A percentile compares a stretch with the other conserved stretches of the same genome.
Evolutionary conservation across 148 eudicot genomes (phyloP).

Genomic region (Selenicereus undatus): DNA sequence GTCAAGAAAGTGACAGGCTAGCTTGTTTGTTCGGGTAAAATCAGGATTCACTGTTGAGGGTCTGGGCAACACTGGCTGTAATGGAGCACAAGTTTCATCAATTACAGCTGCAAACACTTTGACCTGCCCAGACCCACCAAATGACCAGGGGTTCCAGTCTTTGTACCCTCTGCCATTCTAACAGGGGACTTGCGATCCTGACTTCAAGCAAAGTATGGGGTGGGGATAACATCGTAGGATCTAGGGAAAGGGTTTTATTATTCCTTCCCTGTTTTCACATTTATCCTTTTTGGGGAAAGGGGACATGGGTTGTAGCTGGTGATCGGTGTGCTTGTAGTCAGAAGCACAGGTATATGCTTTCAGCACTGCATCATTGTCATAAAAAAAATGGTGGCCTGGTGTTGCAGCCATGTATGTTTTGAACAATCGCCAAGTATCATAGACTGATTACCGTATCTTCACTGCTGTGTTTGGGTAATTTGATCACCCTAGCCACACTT

Average conservation of each 20-base stretch:
- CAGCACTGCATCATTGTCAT: background rate
- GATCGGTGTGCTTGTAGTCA: background rate
- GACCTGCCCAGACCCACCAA: no score
- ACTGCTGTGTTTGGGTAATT: conserved; percentile 73
- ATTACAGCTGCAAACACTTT: background rate
- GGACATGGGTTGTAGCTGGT: background rate
- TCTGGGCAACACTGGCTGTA: background rate
- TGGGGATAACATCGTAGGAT: no score
- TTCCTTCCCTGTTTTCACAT: background rate
- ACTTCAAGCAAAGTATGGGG: no score
- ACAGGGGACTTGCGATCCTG: no score
- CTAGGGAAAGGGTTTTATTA: no score
- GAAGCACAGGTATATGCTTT: background rate
- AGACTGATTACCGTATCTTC: conserved; percentile 70
- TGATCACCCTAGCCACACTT: conserved; percentile 41
- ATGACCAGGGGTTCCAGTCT: no score
- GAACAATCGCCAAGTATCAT: background rate
- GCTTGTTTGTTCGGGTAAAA: background rate
- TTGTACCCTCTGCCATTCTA: no score
- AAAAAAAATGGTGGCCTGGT: background rate
- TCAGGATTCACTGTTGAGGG: background rate
- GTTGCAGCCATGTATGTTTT: background rate
- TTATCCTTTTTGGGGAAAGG: background rate
- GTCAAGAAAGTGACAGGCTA: background rate
- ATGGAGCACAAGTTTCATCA: background rate